phyloP scores from a whole-genome alignment of 257 asterid genomes.

The Coffea canephora region DNA sequence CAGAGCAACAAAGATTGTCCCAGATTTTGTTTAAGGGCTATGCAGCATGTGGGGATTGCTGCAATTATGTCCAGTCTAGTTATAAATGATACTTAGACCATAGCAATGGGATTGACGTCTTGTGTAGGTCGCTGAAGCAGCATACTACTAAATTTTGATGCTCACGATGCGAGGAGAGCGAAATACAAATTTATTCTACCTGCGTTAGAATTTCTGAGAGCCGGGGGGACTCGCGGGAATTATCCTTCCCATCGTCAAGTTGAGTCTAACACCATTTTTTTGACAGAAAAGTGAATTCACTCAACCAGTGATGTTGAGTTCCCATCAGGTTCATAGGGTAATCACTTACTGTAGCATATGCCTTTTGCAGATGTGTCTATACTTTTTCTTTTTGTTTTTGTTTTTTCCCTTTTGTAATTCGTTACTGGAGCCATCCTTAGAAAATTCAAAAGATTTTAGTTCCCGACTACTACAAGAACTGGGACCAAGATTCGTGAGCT shows the following conservation, averaged over 20 bases:
- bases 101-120: background rate
- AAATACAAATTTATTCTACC: background rate
- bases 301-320: slow-evolving; percentile 3
- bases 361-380: background rate
- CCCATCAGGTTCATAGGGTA: background rate
- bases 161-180: slow-evolving; percentile 1
- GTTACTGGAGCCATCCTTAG: background rate
- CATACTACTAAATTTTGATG: background rate
- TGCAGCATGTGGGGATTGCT: background rate
- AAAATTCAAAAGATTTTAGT: background rate
- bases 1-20: background rate
- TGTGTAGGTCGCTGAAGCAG: background rate
- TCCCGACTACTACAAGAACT: background rate
- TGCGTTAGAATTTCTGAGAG: background rate
- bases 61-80: background rate
- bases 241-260: background rate
- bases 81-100: background rate
- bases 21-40: background rate
- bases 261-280: slow-evolving; percentile 17
- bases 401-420: background rate
- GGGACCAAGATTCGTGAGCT: background rate
- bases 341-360: background rate
- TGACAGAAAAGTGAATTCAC: slow-evolving; percentile 19
- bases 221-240: background rate
- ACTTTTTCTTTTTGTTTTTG: background rate